Evolutionary conservation across 2,329 filamentous ascomycete genomes (phyloP), one percentile per base, ranked within the genome.

Genomic region (Cytospora paraplurivora): DNA sequence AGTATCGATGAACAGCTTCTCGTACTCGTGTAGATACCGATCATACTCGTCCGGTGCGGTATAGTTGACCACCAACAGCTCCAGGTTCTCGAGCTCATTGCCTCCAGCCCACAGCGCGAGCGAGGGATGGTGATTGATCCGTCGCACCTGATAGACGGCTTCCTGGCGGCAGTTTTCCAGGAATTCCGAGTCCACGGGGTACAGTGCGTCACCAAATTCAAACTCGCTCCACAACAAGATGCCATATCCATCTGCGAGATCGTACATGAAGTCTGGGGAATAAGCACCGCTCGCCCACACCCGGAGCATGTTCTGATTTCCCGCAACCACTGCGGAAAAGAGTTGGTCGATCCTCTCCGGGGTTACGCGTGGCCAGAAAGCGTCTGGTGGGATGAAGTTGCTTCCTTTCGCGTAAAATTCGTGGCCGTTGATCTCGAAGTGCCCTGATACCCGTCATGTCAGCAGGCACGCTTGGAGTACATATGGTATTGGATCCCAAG

Each of bases 401-500:
- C 82, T 85, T 4, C 85, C 86, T 69, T 88, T 88, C 2, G 84
- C 85, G 68, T 87, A 89, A 67, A 89, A 86, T 13, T 85, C 81
- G 56, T 84, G 79, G 0, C 86, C 85, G 64, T 89, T 89, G 64
- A 89, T 79, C 70, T 88, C 85, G 67, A 89, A 88, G 69, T 88
- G 84, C 85, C 85, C 85, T 71, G 79, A 4, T 12, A 6, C 1
- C 8, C 3, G 10, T 32, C n/a, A n/a, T 81, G 78, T 65, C 21
- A 19, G 38, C 27, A 55, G 17, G 27, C 32, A 12, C 32, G 17
- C 32, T 8, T 47, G 32, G 27, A 21, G 27, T 7, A 10, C 8
- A 7, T 13, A 19, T n/a, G 6, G 19, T 33, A 56, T 47, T 21
- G 56, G 56, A 61, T 49, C 65, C 55, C 34, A 56, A 59, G 1